Base-by-base conservation (phyloP, 2,329 filamentous ascomycete species). In the Aspergillus sp. region DNA sequence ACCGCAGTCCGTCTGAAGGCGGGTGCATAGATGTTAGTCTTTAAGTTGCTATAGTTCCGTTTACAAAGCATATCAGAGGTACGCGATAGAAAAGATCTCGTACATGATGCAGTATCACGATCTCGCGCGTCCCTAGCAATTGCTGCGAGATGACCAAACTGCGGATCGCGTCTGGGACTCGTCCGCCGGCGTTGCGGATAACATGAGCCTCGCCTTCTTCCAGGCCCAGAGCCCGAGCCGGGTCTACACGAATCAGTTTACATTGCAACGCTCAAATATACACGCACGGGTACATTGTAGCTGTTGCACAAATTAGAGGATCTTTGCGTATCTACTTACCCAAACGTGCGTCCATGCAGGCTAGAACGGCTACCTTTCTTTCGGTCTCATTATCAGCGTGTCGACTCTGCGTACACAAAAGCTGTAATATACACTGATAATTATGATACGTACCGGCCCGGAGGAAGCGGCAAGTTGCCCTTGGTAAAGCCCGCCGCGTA, bases 141-240 rank as follows among this genome's bases (percentile, higher is more conserved):
- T 91, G 86, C 67, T 93, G 76, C 0, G 85, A 89, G 58, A 93
- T 88, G 50, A 91, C 66, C 47, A 93, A 77, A 19, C 81, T 86
- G 43, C 87, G 82, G 5, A 90, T 73, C 0, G 82, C 84, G 47
- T 91, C 86, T 34, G 73, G 69, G 1, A 79, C 82, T 10, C 77
- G 81, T 1, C 73, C 85, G 2, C 83, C 83, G 7, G 82, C 84
- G 56, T 89, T 90, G 48, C 86, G 80, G 49, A 89, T 83, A 7
- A 45, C 46, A 44, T 55, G 47, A 1, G n/a, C 27, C 9, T 32
- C 10, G 33, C 9, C 26, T 12, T 46, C 12, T 30, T 32, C 42
- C 5, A 10, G 10, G 12, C 33, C 83, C 45, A 88, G 83, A 1
- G 83, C 83, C 8, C 77, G 71, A 3, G 80, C 76, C 0, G 86